phyloP scores from a whole-genome alignment of 306 rosid species.

The Medicago truncatula region MtrunA17r5.0-ANR NC_053047.1:17226501-17227000 shows the following conservation, averaged over 20 bases:
- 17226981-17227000: too few species aligned
- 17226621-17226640: background rate
- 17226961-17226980: too few species aligned
- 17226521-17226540: too few species aligned
- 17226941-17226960: too few species aligned
- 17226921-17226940: too few species aligned
- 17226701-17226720: background rate
- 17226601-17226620: background rate
- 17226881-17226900: background rate
- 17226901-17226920: background rate
- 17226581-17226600: background rate
- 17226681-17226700: background rate
- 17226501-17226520: too few species aligned
- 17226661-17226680: background rate
- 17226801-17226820: background rate
- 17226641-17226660: background rate
- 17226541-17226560: background rate
- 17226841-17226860: background rate
- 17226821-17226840: background rate
- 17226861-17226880: conserved; percentile 4
- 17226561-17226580: background rate
- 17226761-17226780: background rate
- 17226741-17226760: conserved; percentile 4
- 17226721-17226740: background rate
- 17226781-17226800: background rate